These are phyloP conservation scores for Cerioporus squamosus DNA, from an alignment of 1,284 basidiomycete species.

Conservation along the genomic window DNA sequence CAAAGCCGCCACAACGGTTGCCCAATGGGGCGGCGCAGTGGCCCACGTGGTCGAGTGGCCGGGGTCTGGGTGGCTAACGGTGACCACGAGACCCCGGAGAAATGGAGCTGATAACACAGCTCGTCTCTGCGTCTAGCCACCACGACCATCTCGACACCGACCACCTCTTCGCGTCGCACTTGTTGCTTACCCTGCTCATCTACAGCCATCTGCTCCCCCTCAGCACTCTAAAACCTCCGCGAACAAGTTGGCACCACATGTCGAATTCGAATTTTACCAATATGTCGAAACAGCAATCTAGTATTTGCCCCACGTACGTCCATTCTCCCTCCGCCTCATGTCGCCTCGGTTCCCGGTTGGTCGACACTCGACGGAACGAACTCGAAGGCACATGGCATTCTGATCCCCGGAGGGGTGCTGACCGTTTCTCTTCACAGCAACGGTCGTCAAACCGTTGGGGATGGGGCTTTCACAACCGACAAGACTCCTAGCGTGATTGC, in stretches of 20 bases:
- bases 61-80: conserved; percentile 5
- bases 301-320: conserved; percentile 87
- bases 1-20: not conserved
- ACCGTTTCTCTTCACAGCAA: conserved; percentile 57
- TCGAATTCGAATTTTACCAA: conserved; percentile 70
- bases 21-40: not conserved
- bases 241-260: conserved; percentile 80
- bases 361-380: not conserved
- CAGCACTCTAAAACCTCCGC: conserved; percentile 5
- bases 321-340: conserved; percentile 3
- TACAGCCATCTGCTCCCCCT: not conserved
- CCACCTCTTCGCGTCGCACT: conserved; percentile 8
- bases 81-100: not conserved
- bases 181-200: conserved; percentile 3
- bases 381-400: conserved; percentile 16
- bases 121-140: conserved; percentile 1
- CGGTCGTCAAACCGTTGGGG: conserved; percentile 91
- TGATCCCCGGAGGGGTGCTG: conserved; percentile 8
- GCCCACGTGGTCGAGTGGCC: conserved; percentile 9
- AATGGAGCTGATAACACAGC: conserved; percentile 4
- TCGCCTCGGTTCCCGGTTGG: not conserved
- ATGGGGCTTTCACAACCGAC: conserved; percentile 86
- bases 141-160: conserved; percentile 3
- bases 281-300: conserved; percentile 78
- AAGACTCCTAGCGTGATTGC: conserved; percentile 79